Base-by-base conservation (phyloP, 306 rosid genomes). In the Citrullus mucosospermus region DNA sequence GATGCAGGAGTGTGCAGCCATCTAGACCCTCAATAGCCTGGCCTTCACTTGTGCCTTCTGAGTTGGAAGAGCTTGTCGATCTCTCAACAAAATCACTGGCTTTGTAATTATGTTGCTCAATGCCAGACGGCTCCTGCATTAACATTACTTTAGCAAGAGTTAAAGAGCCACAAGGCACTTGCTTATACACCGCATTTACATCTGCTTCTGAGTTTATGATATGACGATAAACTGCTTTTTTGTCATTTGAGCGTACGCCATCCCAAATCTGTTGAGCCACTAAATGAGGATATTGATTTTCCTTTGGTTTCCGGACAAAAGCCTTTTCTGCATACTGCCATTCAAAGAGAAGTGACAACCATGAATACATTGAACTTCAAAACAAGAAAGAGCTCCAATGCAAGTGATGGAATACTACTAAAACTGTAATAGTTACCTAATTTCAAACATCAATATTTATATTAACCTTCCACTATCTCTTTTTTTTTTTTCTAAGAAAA, bases 131-230 rank as follows among this genome's bases (percentile, higher is more conserved):
- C 89, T 94, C 98, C 73, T 88, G 97, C 86, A 92, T 83, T 84
- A 89, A 81, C 95, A 94, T 94, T 79, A 88, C 95, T 89, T 88
- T 94, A 66, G 98, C 97, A 74, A 92, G 98, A 80, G 98, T 91
- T 80, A 91, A 83, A 56, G 88, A 88, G 85, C 71, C 85, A 78
- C 88, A 82, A 6, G 91, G 78, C 4, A 86, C 82, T 87, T 87
- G 97, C 83, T 89, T 93, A 68, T 90, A 91, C 68, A 80, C 86
- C 36, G 77, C 91, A 84, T 91, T 92, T 67, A 96, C 88, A 55
- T 96, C 99, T 76, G 90, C 83, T 48, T 92, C 97, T 10, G 93
- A 91, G 82, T 88, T 86, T 69, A 96, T 96, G 68, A 96, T 92
- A 91, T 85, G 93, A 55, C 93, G 93, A 83, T 96, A 96, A 71